Evolutionary conservation across 2,329 filamentous ascomycete species (phyloP).

Genomic region (Lachnellula arida): DNA sequence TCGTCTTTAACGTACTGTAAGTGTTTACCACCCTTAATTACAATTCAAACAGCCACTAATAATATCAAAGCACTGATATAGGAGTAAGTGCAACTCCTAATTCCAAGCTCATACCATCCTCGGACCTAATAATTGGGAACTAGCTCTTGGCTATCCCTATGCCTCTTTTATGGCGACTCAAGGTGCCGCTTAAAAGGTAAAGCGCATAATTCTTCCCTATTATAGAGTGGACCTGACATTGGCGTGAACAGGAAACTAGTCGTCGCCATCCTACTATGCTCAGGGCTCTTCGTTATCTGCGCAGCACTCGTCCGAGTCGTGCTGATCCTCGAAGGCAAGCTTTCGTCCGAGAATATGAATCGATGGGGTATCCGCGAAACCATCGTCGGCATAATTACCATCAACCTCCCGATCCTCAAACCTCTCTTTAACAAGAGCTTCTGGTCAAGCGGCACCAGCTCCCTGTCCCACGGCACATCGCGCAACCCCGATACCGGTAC

Average conservation of each 20-base stretch:
- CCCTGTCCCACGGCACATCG: not conserved
- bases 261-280: slow-evolving; percentile 12
- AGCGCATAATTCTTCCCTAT: not conserved
- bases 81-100: not conserved
- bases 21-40: not conserved
- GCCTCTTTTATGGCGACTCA: slow-evolving; percentile 11
- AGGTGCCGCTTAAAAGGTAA: slow-evolving; percentile 4
- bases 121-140: not conserved
- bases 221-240: not conserved
- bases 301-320: slow-evolving; percentile 15
- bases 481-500: not conserved
- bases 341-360: slow-evolving; percentile 21
- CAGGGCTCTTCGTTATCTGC: slow-evolving; percentile 15
- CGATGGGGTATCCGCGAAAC: slow-evolving; percentile 24
- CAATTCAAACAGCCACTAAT: not conserved
- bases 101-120: not conserved
- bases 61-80: slow-evolving; percentile 3
- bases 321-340: slow-evolving; percentile 32
- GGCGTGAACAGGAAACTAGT: slow-evolving; percentile 7
- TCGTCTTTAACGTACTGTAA: slow-evolving; percentile 16
- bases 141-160: slow-evolving; percentile 11
- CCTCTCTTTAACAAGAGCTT: slow-evolving; percentile 16
- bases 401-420: slow-evolving; percentile 20
- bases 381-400: slow-evolving; percentile 20
- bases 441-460: slow-evolving; percentile 12